Base-by-base conservation (phyloP, 345 rosid species). In the Populus tremula region DNA sequence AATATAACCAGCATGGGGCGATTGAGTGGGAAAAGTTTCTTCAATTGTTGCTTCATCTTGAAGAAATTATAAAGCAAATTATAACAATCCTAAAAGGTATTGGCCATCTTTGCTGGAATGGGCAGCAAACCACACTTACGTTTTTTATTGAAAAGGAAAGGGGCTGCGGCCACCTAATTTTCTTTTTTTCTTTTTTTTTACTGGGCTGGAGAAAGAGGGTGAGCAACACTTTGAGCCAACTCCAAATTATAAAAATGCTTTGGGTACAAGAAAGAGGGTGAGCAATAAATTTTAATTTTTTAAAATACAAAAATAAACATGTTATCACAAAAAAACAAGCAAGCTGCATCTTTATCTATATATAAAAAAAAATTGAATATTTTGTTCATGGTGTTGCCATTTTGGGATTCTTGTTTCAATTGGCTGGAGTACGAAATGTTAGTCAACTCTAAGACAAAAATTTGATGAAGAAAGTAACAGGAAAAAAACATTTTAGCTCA, bases 401-500 rank as follows among this genome's bases (percentile, higher is more conserved):
- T 50, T 1, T 50, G 56, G 56, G 18, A 50, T 50, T 5, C 56
- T 50, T 20, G 21, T 50, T 41, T 17, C 8, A 50, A 18, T 6
- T 18, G 56, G 56, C n/a, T 5, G 56, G 9, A 20, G n/a, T 6
- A 0, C 56, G 56, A 50, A 0, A 50, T 50, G 20, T 17, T 27
- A 1, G 27, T 27, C 27, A 27, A 1, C 27, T 27, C 27, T 27
- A 27, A 0, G 27, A 27, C 27, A 27, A 33, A 33, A 33, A 4
- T 33, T 33, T 33, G 0, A 33, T 0, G 4, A 33, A 0, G 5
- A 33, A 33, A 33, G 0, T 33, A 4, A 33, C 0, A 3, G 35
- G 35, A 33, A 33, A 33, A 33, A 33, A 33, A 33, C 0, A 33
- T 4, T 33, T 33, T 0, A 33, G 5, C 35, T 33, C 5, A 33